A percentile compares a stretch with the other conserved stretches of the same genome.
phyloP scores from a whole-genome alignment of 805 yeast genomes.

The Candida sithepensis region DNA sequence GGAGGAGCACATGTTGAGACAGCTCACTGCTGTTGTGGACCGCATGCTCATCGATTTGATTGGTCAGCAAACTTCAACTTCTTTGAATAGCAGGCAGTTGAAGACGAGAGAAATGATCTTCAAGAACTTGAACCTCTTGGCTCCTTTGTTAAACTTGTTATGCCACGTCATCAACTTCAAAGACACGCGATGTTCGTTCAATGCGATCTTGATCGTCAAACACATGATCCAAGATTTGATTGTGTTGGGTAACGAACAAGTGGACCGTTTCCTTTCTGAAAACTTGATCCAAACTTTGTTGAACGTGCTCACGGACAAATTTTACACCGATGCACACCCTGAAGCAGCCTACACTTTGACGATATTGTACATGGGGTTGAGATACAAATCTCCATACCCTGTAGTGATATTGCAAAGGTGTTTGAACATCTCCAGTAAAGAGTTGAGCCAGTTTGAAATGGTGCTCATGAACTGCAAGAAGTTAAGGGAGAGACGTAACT shows the following conservation, averaged over 20 bases:
- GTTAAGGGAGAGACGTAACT: constrained; percentile 74
- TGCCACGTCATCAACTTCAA: constrained; percentile 76
- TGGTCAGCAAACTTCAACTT: constrained; percentile 60
- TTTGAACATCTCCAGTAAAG: constrained; percentile 51
- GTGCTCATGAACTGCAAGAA: constrained; percentile 61
- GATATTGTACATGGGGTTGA: constrained; percentile 67
- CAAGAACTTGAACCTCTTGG: constrained; percentile 61
- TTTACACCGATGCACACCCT: constrained; percentile 80
- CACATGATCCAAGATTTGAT: constrained; percentile 68
- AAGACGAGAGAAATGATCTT: constrained; percentile 66
- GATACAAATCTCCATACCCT: constrained; percentile 67
- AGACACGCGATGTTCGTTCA: constrained; percentile 90
- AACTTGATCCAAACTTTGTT: constrained; percentile 68
- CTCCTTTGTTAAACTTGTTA: constrained; percentile 71
- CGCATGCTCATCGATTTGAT: constrained; percentile 82
- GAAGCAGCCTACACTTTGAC: constrained; percentile 92
- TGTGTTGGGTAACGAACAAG: constrained; percentile 60
- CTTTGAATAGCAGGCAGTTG: constrained; percentile 54
- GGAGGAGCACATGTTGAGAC: constrained; percentile 93
- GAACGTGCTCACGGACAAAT: constrained; percentile 64
- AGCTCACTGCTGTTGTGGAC: constrained; percentile 87
- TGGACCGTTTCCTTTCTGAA: constrained; percentile 65
- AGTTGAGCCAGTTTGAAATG: constrained; percentile 60
- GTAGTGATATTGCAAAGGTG: constrained; percentile 52
- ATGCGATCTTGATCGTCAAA: constrained; percentile 77